Conservation (phyloP, 225 moss, liverwort and hornwort genomes). For the Pseudoscleropodium purum region DNA sequence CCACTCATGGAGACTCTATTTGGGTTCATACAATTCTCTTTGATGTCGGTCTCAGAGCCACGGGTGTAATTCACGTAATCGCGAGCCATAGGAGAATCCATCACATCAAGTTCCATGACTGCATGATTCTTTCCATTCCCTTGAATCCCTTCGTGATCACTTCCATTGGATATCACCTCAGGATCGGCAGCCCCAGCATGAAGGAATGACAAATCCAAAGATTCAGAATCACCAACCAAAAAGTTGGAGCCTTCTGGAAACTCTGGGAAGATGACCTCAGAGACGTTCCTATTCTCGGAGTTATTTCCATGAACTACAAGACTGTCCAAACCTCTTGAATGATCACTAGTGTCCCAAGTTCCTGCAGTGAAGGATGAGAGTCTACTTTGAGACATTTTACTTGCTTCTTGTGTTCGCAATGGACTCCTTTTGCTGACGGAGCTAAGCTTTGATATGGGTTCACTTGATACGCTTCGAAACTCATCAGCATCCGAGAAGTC, state of each 20-base stretch:
- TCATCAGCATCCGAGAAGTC: conserved; percentile 44
- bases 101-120: background rate
- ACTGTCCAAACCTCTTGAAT: background rate
- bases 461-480: conserved; percentile 32
- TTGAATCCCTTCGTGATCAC: background rate
- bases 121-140: background rate
- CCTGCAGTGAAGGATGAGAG: conserved; percentile 21
- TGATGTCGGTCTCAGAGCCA: conserved; percentile 4
- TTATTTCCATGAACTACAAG: background rate
- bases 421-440: background rate
- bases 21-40: background rate
- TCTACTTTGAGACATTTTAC: conserved; percentile 19
- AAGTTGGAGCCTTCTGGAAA: conserved; percentile 31
- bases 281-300: background rate
- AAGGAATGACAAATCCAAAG: conserved; percentile 22
- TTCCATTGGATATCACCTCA: conserved; percentile 1
- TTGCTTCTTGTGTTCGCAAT: background rate
- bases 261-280: conserved; percentile 27
- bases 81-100: conserved; percentile 29
- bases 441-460: conserved; percentile 24
- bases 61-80: conserved; percentile 31
- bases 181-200: conserved; percentile 23
- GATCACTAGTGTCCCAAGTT: conserved; percentile 11
- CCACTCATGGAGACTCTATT: background rate
- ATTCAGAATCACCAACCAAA: conserved; percentile 26